These are phyloP conservation scores for Trypanosoma brucei DNA, from an alignment of 208 protist genomes.

Conservation along the genomic window DNA sequence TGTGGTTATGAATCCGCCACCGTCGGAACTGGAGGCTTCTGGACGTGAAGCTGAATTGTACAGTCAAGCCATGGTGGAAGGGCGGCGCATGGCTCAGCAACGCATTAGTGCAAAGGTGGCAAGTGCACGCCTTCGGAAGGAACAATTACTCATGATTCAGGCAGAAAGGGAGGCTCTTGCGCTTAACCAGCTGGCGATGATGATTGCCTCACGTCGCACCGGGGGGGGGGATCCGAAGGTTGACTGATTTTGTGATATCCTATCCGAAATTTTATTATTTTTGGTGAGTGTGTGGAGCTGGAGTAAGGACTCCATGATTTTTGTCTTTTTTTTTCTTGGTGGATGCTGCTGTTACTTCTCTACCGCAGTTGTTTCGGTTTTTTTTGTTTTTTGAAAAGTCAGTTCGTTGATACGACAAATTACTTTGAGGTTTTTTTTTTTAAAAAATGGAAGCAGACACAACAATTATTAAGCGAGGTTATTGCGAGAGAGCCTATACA, in stretches of 20 bases:
- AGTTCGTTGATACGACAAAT: no score
- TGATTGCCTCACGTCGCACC: slow-evolving; percentile 51
- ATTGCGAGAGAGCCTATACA: no score
- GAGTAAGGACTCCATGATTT: no score
- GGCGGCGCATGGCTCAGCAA: slow-evolving; percentile 42
- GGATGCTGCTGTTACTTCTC: no score
- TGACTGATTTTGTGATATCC: background rate
- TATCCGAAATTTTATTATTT: slow-evolving; percentile 4
- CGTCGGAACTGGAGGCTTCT: slow-evolving; percentile 15
- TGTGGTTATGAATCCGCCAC: slow-evolving; percentile 12
- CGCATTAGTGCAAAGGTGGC: slow-evolving; percentile 35
- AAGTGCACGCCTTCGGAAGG: slow-evolving; percentile 25
- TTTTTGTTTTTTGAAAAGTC: no score
- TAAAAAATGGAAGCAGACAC: no score
- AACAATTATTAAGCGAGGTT: no score
- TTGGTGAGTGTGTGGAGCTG: background rate
- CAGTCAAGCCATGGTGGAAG: slow-evolving; percentile 42
- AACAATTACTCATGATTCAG: slow-evolving; percentile 45
- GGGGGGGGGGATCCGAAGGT: slow-evolving; percentile 13
- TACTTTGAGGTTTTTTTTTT: no score
- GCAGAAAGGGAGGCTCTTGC: slow-evolving; percentile 59
- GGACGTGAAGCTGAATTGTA: slow-evolving; percentile 35
- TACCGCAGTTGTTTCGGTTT: no score
- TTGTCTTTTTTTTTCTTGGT: no score
- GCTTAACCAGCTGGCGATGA: slow-evolving; percentile 66